These are phyloP conservation scores for Mytilinidion resinicola DNA, from an alignment of 495 filamentous ascomycete genomes.

Conservation along the genomic window DNA sequence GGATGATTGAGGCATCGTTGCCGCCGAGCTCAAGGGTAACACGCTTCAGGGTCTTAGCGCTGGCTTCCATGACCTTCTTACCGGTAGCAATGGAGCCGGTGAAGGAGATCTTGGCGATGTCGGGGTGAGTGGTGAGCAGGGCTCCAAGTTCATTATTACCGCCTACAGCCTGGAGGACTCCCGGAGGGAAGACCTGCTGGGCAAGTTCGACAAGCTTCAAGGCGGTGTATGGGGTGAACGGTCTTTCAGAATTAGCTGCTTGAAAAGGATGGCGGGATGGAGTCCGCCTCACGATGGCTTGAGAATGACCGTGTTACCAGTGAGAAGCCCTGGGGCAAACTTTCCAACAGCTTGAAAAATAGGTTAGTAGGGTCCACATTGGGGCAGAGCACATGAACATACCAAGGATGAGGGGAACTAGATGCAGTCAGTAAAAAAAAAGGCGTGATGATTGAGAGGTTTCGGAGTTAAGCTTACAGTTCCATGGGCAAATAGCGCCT, in stretches of 20 bases:
- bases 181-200: conserved; percentile 43
- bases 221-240: conserved; percentile 59
- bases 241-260: conserved; percentile 5
- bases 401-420: too few species aligned
- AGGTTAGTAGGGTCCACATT: conserved; percentile 40
- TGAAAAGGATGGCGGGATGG: neutral
- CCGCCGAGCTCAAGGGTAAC: conserved; percentile 58
- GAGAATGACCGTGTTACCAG: conserved; percentile 58
- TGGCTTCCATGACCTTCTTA: conserved; percentile 34
- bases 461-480: neutral
- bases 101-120: conserved; percentile 34
- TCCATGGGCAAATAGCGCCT: neutral
- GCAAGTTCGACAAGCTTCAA: conserved; percentile 59
- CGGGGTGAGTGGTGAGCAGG: conserved; percentile 29
- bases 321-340: conserved; percentile 49
- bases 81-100: conserved; percentile 33
- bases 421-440: too few species aligned
- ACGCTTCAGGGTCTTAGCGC: conserved; percentile 32
- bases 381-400: too few species aligned
- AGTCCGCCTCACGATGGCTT: conserved; percentile 42
- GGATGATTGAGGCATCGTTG: conserved; percentile 58
- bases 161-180: conserved; percentile 55
- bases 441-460: conserved; percentile 31
- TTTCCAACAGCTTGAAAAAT: conserved; percentile 50
- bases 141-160: conserved; percentile 39